phyloP scores from a whole-genome alignment of 441 rosid species.

The Euphorbia celastroides region DNA sequence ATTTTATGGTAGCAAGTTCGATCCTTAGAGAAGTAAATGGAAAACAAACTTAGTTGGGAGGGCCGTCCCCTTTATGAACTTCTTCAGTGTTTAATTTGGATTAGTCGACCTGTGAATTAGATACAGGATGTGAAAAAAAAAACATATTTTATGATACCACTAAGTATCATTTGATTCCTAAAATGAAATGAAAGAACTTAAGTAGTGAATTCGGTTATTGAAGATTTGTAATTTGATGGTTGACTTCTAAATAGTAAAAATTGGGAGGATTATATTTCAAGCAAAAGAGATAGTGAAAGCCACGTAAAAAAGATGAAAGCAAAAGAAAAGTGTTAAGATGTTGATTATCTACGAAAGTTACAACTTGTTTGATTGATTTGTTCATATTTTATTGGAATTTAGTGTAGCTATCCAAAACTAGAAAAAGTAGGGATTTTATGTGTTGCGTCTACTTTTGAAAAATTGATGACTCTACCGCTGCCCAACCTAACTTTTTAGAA shows the following conservation, averaged over 20 bases:
- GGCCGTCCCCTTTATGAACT: too few relatives aligned
- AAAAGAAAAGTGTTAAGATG: background rate
- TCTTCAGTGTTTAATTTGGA: too few relatives aligned
- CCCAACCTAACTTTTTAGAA: background rate
- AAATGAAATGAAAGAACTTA: too few relatives aligned
- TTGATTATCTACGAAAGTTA: background rate
- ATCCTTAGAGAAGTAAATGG: too few relatives aligned
- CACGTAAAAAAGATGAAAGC: background rate
- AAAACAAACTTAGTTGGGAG: too few relatives aligned
- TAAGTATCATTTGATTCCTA: background rate
- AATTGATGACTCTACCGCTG: background rate
- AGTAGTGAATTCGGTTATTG: background rate
- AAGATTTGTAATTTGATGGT: background rate
- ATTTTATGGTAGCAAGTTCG: too few relatives aligned
- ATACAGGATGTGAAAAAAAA: too few relatives aligned
- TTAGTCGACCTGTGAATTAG: too few relatives aligned
- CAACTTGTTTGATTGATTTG: background rate
- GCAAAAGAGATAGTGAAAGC: background rate
- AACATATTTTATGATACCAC: too few relatives aligned
- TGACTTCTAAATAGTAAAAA: background rate
- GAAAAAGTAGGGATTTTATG: background rate
- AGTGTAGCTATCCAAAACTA: background rate
- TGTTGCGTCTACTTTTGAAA: background rate
- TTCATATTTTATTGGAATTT: background rate
- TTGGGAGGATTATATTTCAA: background rate